Percentiles rank a stretch among this genome's conserved stretches.
These are phyloP conservation scores for Sextonia rubra DNA, from an alignment of 164 flowering plant species.

Conservation along the genomic window DNA sequence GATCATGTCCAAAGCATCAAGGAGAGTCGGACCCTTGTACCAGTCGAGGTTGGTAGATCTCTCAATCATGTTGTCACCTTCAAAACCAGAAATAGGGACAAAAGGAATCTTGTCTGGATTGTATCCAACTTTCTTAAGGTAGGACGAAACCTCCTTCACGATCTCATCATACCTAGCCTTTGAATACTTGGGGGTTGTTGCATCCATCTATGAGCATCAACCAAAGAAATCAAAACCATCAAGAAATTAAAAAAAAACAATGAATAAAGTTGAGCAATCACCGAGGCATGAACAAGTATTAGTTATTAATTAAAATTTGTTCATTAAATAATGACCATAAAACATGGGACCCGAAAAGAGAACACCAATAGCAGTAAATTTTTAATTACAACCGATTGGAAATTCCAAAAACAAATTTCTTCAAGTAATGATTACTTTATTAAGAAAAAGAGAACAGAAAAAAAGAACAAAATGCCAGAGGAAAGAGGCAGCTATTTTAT, in stretches of 20 bases:
- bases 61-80: slow-evolving; percentile 23
- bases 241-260: too few species aligned
- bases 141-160: slow-evolving; percentile 21
- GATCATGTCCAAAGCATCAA: slow-evolving; percentile 17
- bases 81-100: slow-evolving; percentile 19
- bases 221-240: background rate
- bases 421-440: too few species aligned
- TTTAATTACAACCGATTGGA: too few species aligned
- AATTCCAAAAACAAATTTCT: too few species aligned
- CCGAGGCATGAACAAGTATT: too few species aligned
- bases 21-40: slow-evolving; percentile 24
- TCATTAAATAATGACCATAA: too few species aligned
- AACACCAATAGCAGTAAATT: too few species aligned
- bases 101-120: slow-evolving; percentile 24
- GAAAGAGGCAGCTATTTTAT: too few species aligned
- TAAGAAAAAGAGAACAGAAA: too few species aligned
- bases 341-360: too few species aligned
- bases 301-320: too few species aligned
- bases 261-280: background rate
- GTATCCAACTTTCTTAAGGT: slow-evolving; percentile 25
- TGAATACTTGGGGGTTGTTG: slow-evolving; percentile 20
- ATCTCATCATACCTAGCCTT: slow-evolving; percentile 23
- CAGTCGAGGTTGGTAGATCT: slow-evolving; percentile 19
- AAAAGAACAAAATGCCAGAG: too few species aligned
- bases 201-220: slow-evolving; percentile 13